Base-by-base conservation (phyloP, 2,329 filamentous ascomycete genomes). In the Epichloe scottii region DNA sequence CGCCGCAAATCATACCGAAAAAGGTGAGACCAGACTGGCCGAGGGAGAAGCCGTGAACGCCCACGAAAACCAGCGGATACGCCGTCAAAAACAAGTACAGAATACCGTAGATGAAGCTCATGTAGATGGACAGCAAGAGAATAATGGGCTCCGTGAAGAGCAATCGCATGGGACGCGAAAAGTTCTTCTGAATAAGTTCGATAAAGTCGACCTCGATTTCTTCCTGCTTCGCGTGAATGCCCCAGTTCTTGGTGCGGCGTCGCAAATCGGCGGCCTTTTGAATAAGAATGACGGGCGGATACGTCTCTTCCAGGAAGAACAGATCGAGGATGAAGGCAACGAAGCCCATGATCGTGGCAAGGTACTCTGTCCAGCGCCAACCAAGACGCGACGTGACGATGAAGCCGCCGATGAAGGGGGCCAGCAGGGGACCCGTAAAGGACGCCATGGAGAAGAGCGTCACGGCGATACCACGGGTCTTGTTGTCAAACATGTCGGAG, bases 31-130 rank as follows among this genome's bases (percentile, higher is more conserved):
- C 89, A 4, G 82, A 77, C 17, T 87, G 67, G 51, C 89, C 89
- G 1, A 75, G 60, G 35, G 70, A 79, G 71, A 91, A 84, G 57
- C 78, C 75, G 65, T 95, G 85, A 4, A 89, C 74, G 30, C 75
- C 72, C 54, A 84, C 73, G 68, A 93, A 95, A 46, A 94, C 85
- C 43, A 93, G 78, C 0, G 86, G 84, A 59, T 94, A 94, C 1
- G 88, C 86, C 0, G 87, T 90, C 49, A 95, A 74, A 71, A 93
- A 93, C 26, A 91, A 81, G 62, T 93, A 95, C 1, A 95, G 78
- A 0, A 93, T 73, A 15, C 75, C 85, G 61, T 90, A 89, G 64
- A 86, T 81, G 66, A 88, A 88, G 41, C 82, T 77, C 72, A 84
- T 84, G 67, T 88, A 88, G 51, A 87, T 70, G 38, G 82, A 84